These are phyloP conservation scores for Hypoxylon cercidicola DNA, from an alignment of 495 filamentous ascomycete species.

Conservation along the genomic window DNA sequence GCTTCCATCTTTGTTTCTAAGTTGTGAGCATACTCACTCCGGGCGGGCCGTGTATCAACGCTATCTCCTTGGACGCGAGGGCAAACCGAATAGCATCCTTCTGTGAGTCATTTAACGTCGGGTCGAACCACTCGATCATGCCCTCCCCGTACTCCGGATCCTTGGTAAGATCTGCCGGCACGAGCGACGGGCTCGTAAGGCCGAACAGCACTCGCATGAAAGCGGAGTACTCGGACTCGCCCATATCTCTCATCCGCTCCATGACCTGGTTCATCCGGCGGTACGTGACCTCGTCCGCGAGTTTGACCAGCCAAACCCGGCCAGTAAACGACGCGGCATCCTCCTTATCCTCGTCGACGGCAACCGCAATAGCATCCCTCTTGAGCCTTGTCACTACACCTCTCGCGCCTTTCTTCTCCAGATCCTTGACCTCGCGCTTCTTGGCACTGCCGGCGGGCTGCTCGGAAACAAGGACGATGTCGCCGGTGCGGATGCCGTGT, in stretches of 20 bases:
- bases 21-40: constrained; percentile 61
- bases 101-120: constrained; percentile 86
- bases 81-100: constrained; percentile 93
- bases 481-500: constrained; percentile 87
- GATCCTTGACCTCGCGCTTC: constrained; percentile 74
- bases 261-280: constrained; percentile 91
- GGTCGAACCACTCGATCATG: constrained; percentile 76
- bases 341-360: constrained; percentile 68
- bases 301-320: constrained; percentile 77
- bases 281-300: constrained; percentile 95
- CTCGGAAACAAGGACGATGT: constrained; percentile 85
- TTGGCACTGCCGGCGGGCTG: constrained; percentile 75
- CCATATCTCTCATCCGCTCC: constrained; percentile 78
- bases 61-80: constrained; percentile 81
- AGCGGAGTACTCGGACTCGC: constrained; percentile 72
- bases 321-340: constrained; percentile 70
- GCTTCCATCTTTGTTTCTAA: neutral
- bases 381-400: constrained; percentile 83
- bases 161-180: constrained; percentile 56
- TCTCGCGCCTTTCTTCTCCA: constrained; percentile 71
- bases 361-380: constrained; percentile 74
- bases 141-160: constrained; percentile 51
- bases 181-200: constrained; percentile 65
- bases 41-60: constrained; percentile 93
- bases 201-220: constrained; percentile 90